Percentiles rank a stretch among this genome's conserved stretches.
phyloP scores from a whole-genome alignment of 306 rosid species.

The Corylus avellana region DNA sequence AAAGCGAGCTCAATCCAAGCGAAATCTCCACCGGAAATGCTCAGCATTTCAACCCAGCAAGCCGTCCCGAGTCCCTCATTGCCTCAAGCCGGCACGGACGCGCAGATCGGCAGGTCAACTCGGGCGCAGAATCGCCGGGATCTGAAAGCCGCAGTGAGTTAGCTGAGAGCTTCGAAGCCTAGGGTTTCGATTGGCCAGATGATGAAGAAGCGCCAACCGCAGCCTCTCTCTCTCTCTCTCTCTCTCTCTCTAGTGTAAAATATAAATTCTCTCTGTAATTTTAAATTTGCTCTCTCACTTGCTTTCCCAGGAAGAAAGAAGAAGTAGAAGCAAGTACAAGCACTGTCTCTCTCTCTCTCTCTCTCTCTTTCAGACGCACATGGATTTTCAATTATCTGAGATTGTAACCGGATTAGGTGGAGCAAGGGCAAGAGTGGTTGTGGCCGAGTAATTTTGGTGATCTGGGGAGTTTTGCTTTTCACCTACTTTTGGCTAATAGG shows the following conservation, averaged over 20 bases:
- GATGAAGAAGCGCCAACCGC: constrained; percentile 1
- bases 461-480: constrained; percentile 54
- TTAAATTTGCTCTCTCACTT: constrained; percentile 9
- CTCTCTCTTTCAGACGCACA: constrained; percentile 27
- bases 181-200: constrained; percentile 13
- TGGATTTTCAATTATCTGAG: background rate
- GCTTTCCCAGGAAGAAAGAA: background rate
- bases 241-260: background rate
- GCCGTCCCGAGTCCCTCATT: constrained; percentile 25
- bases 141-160: constrained; percentile 33
- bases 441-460: constrained; percentile 30
- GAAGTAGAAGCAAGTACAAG: background rate
- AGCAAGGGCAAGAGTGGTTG: constrained; percentile 51
- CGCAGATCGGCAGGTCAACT: constrained; percentile 41
- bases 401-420: constrained; percentile 55
- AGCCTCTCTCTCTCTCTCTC: background rate
- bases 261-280: constrained; percentile 21
- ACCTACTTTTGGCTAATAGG: constrained; percentile 51
- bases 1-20: constrained; percentile 27
- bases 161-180: constrained; percentile 12
- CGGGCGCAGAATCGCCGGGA: constrained; percentile 35
- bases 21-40: constrained; percentile 13
- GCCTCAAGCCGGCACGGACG: constrained; percentile 27
- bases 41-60: constrained; percentile 35
- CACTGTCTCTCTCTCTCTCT: background rate